These are phyloP conservation scores for Boletus rubroflammeus DNA, from an alignment of 768 basidiomycete genomes.

Conservation along the genomic window DNA sequence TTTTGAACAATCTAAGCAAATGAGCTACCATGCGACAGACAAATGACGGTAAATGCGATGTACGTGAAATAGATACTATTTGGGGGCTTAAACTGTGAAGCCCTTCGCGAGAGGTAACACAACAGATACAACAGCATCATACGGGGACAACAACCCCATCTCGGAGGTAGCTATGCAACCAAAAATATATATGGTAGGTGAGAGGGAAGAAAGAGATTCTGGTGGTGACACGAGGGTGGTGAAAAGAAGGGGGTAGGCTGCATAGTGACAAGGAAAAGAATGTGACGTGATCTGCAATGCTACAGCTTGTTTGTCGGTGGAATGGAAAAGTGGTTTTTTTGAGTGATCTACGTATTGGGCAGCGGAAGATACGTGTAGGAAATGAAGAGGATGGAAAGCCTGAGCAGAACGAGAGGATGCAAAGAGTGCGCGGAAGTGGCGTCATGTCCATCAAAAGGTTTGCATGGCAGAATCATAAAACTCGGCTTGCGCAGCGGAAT, in stretches of 20 bases:
- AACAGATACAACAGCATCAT: conserved; percentile 25
- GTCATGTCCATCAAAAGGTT: conserved; percentile 23
- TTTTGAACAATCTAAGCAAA: background rate
- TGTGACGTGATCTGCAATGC: conserved; percentile 12
- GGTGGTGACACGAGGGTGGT: too few species aligned
- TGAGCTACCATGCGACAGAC: background rate
- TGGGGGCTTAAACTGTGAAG: conserved; percentile 45
- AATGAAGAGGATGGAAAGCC: background rate
- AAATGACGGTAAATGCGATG: background rate
- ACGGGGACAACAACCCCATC: conserved; percentile 6
- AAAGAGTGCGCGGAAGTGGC: background rate
- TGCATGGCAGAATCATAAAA: conserved; percentile 38
- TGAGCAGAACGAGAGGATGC: conserved; percentile 4
- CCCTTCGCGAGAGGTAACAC: conserved; percentile 41
- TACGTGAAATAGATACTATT: conserved; percentile 28
- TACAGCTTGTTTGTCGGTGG: conserved; percentile 12
- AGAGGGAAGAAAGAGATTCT: conserved; percentile 12
- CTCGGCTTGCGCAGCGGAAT: conserved; percentile 22
- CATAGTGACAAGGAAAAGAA: conserved; percentile 3
- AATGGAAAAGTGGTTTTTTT: conserved; percentile 10
- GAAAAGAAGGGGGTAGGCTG: background rate
- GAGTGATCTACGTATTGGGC: conserved; percentile 18
- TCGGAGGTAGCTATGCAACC: conserved; percentile 21
- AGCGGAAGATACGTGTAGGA: background rate
- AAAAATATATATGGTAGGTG: conserved; percentile 31